A percentile compares a stretch with the other conserved stretches of the same genome.
phyloP scores from a whole-genome alignment of 208 protist species.

The Trypanosoma theileri region DNA sequence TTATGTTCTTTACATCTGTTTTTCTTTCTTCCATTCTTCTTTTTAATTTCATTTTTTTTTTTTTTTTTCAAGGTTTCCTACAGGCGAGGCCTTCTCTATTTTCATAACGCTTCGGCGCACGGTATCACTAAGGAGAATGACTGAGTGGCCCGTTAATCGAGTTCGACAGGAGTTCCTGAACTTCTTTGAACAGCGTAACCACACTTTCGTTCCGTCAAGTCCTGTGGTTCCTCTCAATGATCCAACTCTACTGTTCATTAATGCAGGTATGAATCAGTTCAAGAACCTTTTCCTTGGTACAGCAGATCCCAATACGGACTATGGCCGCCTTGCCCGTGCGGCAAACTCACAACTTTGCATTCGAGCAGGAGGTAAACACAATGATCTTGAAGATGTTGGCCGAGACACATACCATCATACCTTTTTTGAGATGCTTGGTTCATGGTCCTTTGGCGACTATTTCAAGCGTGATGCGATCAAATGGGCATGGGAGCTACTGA shows the following conservation, averaged over 20 bases:
- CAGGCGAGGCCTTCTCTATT: neutral
- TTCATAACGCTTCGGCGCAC: constrained; percentile 3
- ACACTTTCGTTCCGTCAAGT: constrained; percentile 92
- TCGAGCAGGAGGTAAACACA: constrained; percentile 99
- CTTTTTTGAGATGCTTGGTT: constrained; percentile 99
- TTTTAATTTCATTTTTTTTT: constrained; percentile 26
- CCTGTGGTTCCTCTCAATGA: constrained; percentile 96
- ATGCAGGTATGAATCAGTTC: constrained; percentile 98
- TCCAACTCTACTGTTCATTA: constrained; percentile 98
- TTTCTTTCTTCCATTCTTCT: constrained; percentile 27
- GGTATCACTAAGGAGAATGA: constrained; percentile 21
- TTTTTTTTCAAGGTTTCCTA: constrained; percentile 8
- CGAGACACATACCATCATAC: constrained; percentile 99
- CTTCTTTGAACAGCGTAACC: constrained; percentile 93
- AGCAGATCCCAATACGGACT: constrained; percentile 91
- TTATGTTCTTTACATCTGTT: constrained; percentile 6
- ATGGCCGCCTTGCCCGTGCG: constrained; percentile 94
- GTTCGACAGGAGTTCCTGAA: constrained; percentile 94
- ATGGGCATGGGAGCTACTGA: constrained; percentile 98
- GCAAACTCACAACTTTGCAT: constrained; percentile 99
- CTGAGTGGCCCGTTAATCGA: constrained; percentile 78
- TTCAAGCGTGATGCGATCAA: constrained; percentile 98
- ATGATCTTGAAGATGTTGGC: constrained; percentile 99
- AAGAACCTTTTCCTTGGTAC: constrained; percentile 98
- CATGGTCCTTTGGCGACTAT: constrained; percentile 99